Evolutionary conservation across 768 basidiomycete species (phyloP), one percentile per base, ranked within the genome.

Genomic region (Terana coerulea): DNA sequence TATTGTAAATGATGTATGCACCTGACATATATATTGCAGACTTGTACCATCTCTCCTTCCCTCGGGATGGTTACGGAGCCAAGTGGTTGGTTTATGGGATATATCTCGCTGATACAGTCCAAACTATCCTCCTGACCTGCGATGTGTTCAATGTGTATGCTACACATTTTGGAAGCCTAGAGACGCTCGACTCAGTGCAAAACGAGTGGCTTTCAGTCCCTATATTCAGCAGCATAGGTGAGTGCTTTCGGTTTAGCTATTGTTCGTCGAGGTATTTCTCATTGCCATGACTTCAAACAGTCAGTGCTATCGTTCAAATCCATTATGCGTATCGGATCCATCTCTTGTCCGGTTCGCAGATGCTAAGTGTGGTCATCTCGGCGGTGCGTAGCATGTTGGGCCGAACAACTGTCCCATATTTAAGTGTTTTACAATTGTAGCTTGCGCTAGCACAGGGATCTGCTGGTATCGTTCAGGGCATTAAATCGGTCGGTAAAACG

Each of bases 61-160:
- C 55, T 12, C 29, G 35, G 6, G 55, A 57, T 42, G 15, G 41
- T 17, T 9, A n/a, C 15, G 11, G 24, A 4, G 47, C 46, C 15
- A 57, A 57, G 28, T 10, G 19, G 7, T 26, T 57, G 17, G 67
- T 66, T 6, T 52, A 35, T 22, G 4, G 21, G 19, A 29, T 52
- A 2, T 57, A 24, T 33, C 5, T 48, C 3, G 22, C 54, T 10
- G 56, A 57, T 26, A 19, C 45, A n/a, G 41, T 45, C 9, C 48
- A 63, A 54, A 54, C 59, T 17, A 53, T 63, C 14, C 31, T 58
- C 17, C 44, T 56, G 11, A 59, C 56, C 3, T 5, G 57, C 12
- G 64, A 64, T 33, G 64, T 61, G 1, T 67, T 62, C 48, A 43
- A 58, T 10, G 56, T 60, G n/a, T 66, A 64, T 41, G 65, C 58